These are phyloP conservation scores for Aspergillus haitiensis DNA, from an alignment of 495 filamentous ascomycete genomes.

Conservation along the genomic window DNA sequence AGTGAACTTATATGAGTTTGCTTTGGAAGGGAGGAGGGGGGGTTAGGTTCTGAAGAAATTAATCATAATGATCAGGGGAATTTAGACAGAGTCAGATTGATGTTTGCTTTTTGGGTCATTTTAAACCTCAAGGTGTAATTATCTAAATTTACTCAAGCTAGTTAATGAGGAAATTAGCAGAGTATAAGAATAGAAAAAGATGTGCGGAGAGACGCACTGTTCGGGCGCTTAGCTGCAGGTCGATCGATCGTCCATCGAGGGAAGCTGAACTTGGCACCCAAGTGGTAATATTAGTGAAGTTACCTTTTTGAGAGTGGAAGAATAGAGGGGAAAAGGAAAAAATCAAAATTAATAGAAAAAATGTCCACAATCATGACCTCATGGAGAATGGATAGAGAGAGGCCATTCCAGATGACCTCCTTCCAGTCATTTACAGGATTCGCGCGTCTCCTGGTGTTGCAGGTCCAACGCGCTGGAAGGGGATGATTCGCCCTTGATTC, in stretches of 20 bases:
- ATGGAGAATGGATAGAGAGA: not conserved
- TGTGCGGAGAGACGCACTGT: slow-evolving; percentile 10
- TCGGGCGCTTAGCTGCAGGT: slow-evolving; percentile 19
- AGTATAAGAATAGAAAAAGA: slow-evolving; percentile 17
- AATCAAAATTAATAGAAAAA: too few relatives aligned
- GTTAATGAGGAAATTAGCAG: not conserved
- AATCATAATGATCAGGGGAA: not conserved
- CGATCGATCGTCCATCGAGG: slow-evolving; percentile 13
- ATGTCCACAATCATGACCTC: not conserved
- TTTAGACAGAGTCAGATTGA: too few relatives aligned
- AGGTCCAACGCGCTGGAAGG: slow-evolving; percentile 16
- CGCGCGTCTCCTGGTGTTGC: slow-evolving; percentile 16
- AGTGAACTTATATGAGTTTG: not conserved
- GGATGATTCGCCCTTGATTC: slow-evolving; percentile 23
- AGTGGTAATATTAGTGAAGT: too few relatives aligned
- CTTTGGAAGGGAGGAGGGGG: not conserved
- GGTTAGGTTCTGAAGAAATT: not conserved
- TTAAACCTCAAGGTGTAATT: too few relatives aligned
- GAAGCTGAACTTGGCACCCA: too few relatives aligned
- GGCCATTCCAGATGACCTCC: slow-evolving; percentile 7
- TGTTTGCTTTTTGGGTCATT: too few relatives aligned
- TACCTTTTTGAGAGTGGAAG: slow-evolving; percentile 8
- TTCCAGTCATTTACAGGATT: slow-evolving; percentile 4
- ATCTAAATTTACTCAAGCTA: not conserved
- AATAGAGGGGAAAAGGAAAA: not conserved